Evolutionary conservation across 345 rosid species (phyloP), one percentile per base, ranked within the genome.

Genomic region (Corchorus capsularis): DNA sequence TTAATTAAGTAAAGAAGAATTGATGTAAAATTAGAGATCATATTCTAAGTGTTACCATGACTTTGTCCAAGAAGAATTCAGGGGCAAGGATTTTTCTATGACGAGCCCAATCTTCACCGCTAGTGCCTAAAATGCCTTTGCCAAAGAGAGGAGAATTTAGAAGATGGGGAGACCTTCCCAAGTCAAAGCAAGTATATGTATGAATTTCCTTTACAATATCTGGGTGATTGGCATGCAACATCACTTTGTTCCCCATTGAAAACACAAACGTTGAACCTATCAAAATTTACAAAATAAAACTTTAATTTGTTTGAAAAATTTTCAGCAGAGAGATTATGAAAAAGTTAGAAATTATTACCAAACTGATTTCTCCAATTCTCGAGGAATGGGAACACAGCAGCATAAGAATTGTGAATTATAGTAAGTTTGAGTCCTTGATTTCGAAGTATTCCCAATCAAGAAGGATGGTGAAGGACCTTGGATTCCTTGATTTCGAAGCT

Each of bases 401-500:
- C 53, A 64, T 84, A n/a, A n/a, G 86, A 71, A 14, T 12, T 11
- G 73, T 34, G 4, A 61, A 69, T 2, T 39, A 5, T 39, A 7
- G 27, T 53, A 39, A 27, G 16, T 1, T 76, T 27, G 35, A 17
- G 19, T 57, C 22, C 63, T 32, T 57, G 63, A 56, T 71, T 85
- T 83, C 67, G 57, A 63, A 5, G 81, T 74, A 64, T 85, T 85
- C 61, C 88, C 88, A 5, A 85, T 77, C 63, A 83, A 43, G 34
- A 81, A 74, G 4, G 79, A 11, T 1, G 82, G 83, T 2, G 71
- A 19, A 17, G 88, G 88, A 13, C 88, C 88, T 2, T 39, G 22
- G 55, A 85, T 74, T 17, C 88, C 86, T 54, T 85, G 86, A 63
- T 77, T 83, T 60, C 69, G 67, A 7, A 85, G 71, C 64, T 57